phyloP scores from a whole-genome alignment of 139 green algal genomes.

The Chlorella sorokiniana region DNA sequence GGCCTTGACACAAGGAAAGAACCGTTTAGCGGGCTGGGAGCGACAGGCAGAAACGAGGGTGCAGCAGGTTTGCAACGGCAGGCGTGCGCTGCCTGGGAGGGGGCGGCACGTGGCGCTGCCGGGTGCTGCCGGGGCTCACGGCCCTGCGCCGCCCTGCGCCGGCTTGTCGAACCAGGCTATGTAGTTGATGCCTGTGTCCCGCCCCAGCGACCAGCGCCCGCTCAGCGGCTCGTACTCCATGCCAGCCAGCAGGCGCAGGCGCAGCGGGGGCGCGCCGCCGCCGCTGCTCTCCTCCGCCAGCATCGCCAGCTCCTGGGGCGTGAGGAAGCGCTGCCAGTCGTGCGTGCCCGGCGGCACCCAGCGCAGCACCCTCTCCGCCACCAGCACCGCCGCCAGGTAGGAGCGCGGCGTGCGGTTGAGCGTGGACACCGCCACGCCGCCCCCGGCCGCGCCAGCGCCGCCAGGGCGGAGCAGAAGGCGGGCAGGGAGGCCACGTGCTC shows the following conservation, averaged over 20 bases:
- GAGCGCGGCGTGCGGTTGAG: slow-evolving; percentile 85
- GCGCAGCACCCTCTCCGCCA: slow-evolving; percentile 79
- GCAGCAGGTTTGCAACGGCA: too few species aligned
- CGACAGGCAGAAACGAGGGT: too few species aligned
- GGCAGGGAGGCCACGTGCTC: slow-evolving; percentile 65
- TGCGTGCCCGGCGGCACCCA: slow-evolving; percentile 81
- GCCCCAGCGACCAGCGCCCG: slow-evolving; percentile 56
- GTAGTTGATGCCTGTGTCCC: slow-evolving; percentile 81
- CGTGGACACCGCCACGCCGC: slow-evolving; percentile 80
- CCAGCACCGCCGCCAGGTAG: slow-evolving; percentile 82
- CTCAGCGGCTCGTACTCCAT: slow-evolving; percentile 64
- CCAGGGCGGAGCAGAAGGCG: slow-evolving; percentile 52
- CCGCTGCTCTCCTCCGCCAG: slow-evolving; percentile 42
- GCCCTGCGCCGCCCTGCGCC: not conserved
- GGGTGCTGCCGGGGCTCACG: not conserved
- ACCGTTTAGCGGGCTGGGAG: too few species aligned
- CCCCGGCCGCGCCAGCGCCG: slow-evolving; percentile 32
- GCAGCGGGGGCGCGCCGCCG: slow-evolving; percentile 19
- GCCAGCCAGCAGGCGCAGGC: slow-evolving; percentile 57
- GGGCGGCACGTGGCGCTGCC: too few species aligned
- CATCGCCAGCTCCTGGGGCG: slow-evolving; percentile 79
- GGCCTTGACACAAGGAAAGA: too few species aligned
- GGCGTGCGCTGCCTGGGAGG: too few species aligned
- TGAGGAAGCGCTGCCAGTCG: slow-evolving; percentile 90
- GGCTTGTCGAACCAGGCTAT: slow-evolving; percentile 62